Conservation (phyloP, 257 asterid genomes). For the Leptodermis oblonga region DNA sequence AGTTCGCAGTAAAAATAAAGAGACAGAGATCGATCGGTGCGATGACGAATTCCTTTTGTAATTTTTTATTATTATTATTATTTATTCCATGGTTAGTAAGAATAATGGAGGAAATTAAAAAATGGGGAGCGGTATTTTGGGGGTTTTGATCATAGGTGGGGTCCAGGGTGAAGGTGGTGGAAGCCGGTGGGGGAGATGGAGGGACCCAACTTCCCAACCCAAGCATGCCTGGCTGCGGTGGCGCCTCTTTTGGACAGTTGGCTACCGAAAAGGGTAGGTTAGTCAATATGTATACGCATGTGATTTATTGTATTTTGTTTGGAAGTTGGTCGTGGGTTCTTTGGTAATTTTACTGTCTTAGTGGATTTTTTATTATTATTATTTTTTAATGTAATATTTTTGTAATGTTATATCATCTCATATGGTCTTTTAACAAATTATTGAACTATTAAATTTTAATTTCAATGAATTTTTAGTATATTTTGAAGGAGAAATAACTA, state of each 20-base stretch:
- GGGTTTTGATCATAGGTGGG: slow-evolving; percentile 18
- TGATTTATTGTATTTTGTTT: no score
- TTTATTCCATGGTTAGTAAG: neutral
- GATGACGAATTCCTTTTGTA: slow-evolving; percentile 11
- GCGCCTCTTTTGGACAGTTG: slow-evolving; percentile 23
- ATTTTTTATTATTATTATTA: neutral
- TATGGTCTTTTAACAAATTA: no score
- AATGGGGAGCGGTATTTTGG: neutral
- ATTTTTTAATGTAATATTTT: no score
- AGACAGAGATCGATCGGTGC: slow-evolving; percentile 28
- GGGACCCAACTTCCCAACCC: no score
- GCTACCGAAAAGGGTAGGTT: slow-evolving; percentile 15
- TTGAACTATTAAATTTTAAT: no score
- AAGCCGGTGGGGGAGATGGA: slow-evolving; percentile 1
- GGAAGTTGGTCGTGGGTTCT: no score
- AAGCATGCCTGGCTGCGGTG: slow-evolving; percentile 30
- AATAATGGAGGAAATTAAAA: neutral
- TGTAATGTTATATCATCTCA: no score
- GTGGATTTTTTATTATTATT: no score
- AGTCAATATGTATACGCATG: slow-evolving; percentile 1
- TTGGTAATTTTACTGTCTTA: neutral
- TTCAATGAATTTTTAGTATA: no score
- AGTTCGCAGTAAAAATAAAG: slow-evolving; percentile 41
- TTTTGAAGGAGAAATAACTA: no score
- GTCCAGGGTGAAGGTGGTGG: slow-evolving; percentile 23